Evolutionary conservation across 2,329 filamentous ascomycete species (phyloP).

Genomic region (Fusarium nelsonii): DNA sequence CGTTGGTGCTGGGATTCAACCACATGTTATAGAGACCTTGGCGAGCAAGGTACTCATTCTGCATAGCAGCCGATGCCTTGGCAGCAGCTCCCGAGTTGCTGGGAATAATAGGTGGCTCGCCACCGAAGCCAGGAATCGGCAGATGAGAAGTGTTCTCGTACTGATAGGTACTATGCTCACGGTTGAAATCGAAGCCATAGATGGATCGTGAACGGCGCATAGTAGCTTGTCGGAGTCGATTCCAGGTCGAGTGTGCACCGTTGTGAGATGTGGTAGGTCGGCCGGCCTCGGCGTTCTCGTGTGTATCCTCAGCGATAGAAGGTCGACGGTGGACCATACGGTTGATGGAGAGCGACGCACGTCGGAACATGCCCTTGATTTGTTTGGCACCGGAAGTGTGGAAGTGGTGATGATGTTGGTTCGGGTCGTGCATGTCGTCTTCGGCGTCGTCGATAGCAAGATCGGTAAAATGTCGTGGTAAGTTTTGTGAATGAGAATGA

Average conservation of each 20-base stretch:
- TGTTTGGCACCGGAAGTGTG: constrained; percentile 48
- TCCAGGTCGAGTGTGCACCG: constrained; percentile 60
- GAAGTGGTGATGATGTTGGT: constrained; percentile 46
- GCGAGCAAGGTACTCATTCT: constrained; percentile 63
- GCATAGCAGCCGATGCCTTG: constrained; percentile 70
- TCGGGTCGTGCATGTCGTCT: constrained; percentile 44
- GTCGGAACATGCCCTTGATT: constrained; percentile 65
- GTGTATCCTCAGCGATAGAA: constrained; percentile 54
- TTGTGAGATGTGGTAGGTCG: constrained; percentile 61
- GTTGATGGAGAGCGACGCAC: constrained; percentile 67
- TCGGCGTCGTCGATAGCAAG: constrained; percentile 52
- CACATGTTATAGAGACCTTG: constrained; percentile 57
- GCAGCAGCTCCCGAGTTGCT: constrained; percentile 70
- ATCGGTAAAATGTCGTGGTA: constrained; percentile 50
- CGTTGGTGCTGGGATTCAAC: constrained; percentile 55
- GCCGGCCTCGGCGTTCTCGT: constrained; percentile 28
- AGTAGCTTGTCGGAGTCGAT: constrained; percentile 64
- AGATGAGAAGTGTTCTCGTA: constrained; percentile 50
- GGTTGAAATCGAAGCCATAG: constrained; percentile 56
- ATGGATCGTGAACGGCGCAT: constrained; percentile 62
- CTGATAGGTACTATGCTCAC: constrained; percentile 40
- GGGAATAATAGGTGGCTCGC: constrained; percentile 71
- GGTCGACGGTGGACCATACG: constrained; percentile 64
- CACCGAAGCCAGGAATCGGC: constrained; percentile 63
- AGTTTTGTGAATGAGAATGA: constrained; percentile 48